Base-by-base conservation (phyloP, 1,284 basidiomycete species). In the Papiliotrema laurentii region DNA sequence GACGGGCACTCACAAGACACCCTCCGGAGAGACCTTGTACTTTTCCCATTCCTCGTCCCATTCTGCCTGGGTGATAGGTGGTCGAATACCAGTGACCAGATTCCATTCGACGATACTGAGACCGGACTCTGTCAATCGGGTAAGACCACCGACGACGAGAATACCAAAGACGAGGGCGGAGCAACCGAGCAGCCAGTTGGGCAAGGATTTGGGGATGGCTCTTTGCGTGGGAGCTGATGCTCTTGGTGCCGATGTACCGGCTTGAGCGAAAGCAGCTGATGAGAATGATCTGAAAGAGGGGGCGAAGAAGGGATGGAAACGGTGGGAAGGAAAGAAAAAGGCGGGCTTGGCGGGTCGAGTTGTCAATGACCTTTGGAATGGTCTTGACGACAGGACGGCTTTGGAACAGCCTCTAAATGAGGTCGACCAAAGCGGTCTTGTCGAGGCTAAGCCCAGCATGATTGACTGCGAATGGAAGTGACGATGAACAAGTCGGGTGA, bases 81-180 rank as follows among this genome's bases (percentile, higher is more conserved):
- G 90, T 16, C 91, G 71, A 48, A 92, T 79, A 21, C 96, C 96
- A 40, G 89, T 87, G 56, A 98, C 84, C 5, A 94, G 91, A 52
- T 84, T 83, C 96, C 96, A 99, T 78, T 99, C 96, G 27, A 90
- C 94, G 69, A 99, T 99, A 59, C 89, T 93, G 54, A 99, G 78
- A 5, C 96, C 96, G 22, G 91, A 96, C 75, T 99, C 96, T 4
- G 96, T 99, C 53, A 99, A 81, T 36, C 96, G 86, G 2, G 96
- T 99, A 45, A 98, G 82, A 10, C 94, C 96, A 31, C 96, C 96
- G 5, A 99, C 89, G 43, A 98, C 84, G 60, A 97, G 85, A 70
- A 97, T 89, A 22, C 83, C 83, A 60, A 94, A 87, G 26, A 94
- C 89, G 33, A 97, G 77, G 10, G 81, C 81, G 0, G 90, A 87